Percentiles rank a stretch among this genome's conserved stretches.
These are phyloP conservation scores for Dictyostelium brefeldianum DNA, from an alignment of 78 protist genomes.

Conservation along the genomic window DNA sequence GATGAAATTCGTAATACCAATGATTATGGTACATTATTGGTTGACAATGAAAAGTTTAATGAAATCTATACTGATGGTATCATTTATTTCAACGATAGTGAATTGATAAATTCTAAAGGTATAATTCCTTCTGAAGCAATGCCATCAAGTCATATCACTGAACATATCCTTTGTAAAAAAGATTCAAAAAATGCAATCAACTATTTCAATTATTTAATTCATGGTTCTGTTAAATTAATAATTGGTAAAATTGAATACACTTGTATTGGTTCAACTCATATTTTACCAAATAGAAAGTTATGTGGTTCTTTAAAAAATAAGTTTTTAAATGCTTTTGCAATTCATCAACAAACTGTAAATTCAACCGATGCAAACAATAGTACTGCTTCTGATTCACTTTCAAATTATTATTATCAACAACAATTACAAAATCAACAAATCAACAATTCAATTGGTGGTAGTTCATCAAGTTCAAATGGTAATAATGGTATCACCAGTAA, in stretches of 20 bases:
- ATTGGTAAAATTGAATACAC: constrained; percentile 9
- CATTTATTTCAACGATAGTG: constrained; percentile 5
- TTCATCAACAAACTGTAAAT: not conserved
- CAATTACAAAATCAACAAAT: not conserved
- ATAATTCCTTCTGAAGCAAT: not conserved
- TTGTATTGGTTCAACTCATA: not conserved
- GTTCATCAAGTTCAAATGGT: too few species aligned
- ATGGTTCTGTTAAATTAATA: constrained; percentile 3
- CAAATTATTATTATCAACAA: not conserved
- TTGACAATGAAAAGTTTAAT: constrained; percentile 4
- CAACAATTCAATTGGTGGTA: too few species aligned
- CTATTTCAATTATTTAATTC: constrained; percentile 8
- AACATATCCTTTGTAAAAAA: not conserved
- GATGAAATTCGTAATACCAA: not conserved
- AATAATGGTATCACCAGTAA: too few species aligned
- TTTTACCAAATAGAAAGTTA: constrained; percentile 4
- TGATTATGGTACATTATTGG: not conserved
- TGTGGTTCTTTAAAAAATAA: not conserved
- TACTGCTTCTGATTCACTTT: too few species aligned
- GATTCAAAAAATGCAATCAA: not conserved
- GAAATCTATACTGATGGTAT: not conserved
- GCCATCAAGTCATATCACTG: constrained; percentile 8
- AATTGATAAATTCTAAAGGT: not conserved
- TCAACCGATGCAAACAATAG: not conserved
- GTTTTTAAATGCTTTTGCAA: constrained; percentile 5